phyloP scores from a whole-genome alignment of 2,329 filamentous ascomycete genomes.

The Trichothecium sympodiale region DNA sequence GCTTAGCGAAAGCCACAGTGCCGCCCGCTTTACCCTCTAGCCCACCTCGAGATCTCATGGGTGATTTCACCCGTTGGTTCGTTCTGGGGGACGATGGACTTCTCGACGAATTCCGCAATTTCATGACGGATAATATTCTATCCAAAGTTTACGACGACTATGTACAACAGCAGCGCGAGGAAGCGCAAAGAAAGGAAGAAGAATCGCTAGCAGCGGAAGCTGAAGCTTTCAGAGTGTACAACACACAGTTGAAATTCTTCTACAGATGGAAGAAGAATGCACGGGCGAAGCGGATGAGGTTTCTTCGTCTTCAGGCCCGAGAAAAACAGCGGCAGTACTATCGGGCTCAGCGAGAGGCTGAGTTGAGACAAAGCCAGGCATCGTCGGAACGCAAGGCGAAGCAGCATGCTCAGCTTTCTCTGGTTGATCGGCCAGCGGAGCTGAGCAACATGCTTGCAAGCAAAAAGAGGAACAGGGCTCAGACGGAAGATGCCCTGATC shows the following conservation, averaged over 20 bases:
- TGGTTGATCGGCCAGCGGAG: constrained; percentile 22
- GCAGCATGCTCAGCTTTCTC: constrained; percentile 13
- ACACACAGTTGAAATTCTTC: constrained; percentile 41
- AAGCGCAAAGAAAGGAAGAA: constrained; percentile 35
- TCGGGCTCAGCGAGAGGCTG: constrained; percentile 22
- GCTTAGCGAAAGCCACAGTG: not conserved
- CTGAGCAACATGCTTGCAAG: constrained; percentile 20
- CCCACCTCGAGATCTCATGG: constrained; percentile 29
- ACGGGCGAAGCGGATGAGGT: constrained; percentile 34
- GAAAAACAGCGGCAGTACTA: constrained; percentile 38
- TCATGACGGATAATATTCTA: constrained; percentile 33
- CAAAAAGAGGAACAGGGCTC: constrained; percentile 16
- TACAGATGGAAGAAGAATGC: constrained; percentile 43
- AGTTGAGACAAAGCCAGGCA: constrained; percentile 19
- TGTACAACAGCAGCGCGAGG: constrained; percentile 27
- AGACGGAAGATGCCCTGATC: constrained; percentile 26
- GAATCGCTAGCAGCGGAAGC: constrained; percentile 33
- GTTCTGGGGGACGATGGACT: constrained; percentile 42
- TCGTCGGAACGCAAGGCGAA: constrained; percentile 8
- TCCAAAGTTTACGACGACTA: constrained; percentile 28
- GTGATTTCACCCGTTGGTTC: constrained; percentile 42
- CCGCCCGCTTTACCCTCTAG: not conserved
- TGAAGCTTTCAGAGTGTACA: constrained; percentile 35
- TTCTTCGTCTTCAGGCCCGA: constrained; percentile 39
- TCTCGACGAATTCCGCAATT: constrained; percentile 36